Percentiles rank a stretch among this genome's conserved stretches.
Evolutionary conservation across 768 basidiomycete species (phyloP).

Genomic region (Melanogaster broomeanus): DNA sequence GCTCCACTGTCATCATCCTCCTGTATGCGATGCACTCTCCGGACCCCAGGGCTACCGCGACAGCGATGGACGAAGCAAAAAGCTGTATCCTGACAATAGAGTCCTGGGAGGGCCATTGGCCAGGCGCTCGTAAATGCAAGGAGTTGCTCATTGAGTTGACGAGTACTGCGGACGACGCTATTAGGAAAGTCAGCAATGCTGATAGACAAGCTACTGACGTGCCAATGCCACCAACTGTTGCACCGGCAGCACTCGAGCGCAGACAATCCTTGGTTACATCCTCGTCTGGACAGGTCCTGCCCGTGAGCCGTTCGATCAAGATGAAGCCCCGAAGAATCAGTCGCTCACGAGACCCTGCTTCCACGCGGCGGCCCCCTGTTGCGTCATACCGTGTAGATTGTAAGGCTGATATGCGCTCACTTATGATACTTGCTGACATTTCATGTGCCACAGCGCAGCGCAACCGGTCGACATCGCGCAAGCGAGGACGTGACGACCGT

Average conservation of each 20-base stretch:
- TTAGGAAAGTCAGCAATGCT: conserved; percentile 35
- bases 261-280: conserved; percentile 53
- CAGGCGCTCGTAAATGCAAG: conserved; percentile 85
- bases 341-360: no score
- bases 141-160: conserved; percentile 73
- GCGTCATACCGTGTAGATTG: no score
- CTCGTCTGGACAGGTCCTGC: conserved; percentile 40
- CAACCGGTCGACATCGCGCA: no score
- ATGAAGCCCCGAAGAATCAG: conserved; percentile 50
- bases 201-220: conserved; percentile 20
- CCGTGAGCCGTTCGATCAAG: conserved; percentile 51
- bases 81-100: conserved; percentile 68
- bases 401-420: no score
- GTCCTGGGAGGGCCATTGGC: conserved; percentile 86
- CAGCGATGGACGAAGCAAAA: no score
- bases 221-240: conserved; percentile 25
- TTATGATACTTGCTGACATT: conserved; percentile 15
- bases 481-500: no score
- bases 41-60: no score
- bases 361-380: no score
- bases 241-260: conserved; percentile 47
- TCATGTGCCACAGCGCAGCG: conserved; percentile 49
- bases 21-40: no score
- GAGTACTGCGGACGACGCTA: conserved; percentile 69
- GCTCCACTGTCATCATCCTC: no score